A percentile compares a stretch with the other conserved stretches of the same genome.
These are phyloP conservation scores for Pulveroboletus frians DNA, from an alignment of 768 basidiomycete species.

Conservation along the genomic window DNA sequence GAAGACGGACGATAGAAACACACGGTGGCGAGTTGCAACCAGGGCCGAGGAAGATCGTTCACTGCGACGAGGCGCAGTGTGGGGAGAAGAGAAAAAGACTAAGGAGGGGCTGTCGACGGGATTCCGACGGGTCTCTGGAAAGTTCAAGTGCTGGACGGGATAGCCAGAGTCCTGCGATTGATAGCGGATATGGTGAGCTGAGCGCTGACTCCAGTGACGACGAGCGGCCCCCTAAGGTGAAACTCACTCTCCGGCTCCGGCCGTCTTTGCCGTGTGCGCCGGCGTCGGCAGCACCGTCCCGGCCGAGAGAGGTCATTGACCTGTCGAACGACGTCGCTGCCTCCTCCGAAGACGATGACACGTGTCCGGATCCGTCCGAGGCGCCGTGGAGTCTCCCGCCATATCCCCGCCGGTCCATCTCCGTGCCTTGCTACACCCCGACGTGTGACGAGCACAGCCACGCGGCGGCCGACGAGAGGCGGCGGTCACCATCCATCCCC, in stretches of 20 bases:
- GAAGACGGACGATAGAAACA: conserved; percentile 30
- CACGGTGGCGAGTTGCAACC: conserved; percentile 27
- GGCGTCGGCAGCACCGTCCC: conserved; percentile 9
- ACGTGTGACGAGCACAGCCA: conserved; percentile 33
- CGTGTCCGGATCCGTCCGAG: conserved; percentile 25
- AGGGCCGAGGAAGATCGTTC: conserved; percentile 43
- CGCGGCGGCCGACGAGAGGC: conserved; percentile 25
- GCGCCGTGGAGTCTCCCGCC: conserved; percentile 49
- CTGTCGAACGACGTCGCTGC: conserved; percentile 34
- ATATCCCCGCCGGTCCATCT: conserved; percentile 53
- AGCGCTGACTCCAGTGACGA: conserved; percentile 28
- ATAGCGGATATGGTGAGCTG: conserved; percentile 26
- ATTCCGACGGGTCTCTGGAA: conserved; percentile 13
- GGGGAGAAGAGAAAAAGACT: conserved; percentile 45
- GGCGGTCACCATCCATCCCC: conserved; percentile 57
- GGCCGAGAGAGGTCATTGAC: conserved; percentile 34
- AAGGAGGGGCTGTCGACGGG: conserved; percentile 28
- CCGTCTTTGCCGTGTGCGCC: conserved; percentile 28
- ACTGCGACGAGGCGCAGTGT: conserved; percentile 33
- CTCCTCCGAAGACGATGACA: conserved; percentile 38
- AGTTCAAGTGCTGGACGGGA: conserved; percentile 10
- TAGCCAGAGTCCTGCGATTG: conserved; percentile 20
- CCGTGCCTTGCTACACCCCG: conserved; percentile 52
- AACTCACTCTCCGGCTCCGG: conserved; percentile 62
- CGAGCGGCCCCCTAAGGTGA: conserved; percentile 54